A percentile compares a stretch with the other conserved stretches of the same genome.
phyloP scores from a whole-genome alignment of 2,329 filamentous ascomycete genomes.

The Calcarisporium arbuscula region DNA sequence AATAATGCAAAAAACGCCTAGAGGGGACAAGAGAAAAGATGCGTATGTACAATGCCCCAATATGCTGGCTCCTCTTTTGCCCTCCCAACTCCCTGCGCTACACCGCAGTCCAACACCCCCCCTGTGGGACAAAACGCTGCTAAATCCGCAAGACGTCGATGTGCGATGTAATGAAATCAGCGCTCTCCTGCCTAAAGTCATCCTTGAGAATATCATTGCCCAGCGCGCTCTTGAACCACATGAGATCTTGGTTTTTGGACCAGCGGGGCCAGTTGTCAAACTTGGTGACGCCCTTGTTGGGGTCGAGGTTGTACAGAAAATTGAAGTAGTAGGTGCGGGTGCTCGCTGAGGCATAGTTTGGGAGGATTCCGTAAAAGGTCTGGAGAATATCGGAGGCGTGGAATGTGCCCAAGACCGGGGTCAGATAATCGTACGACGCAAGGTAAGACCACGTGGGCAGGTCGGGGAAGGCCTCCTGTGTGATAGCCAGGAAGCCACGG shows the following conservation, averaged over 20 bases:
- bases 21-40: too few species aligned
- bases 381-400: conserved; percentile 65
- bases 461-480: conserved; percentile 40
- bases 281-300: conserved; percentile 48
- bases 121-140: too few species aligned
- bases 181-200: conserved; percentile 28
- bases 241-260: conserved; percentile 39
- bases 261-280: conserved; percentile 36
- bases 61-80: too few species aligned
- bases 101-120: too few species aligned
- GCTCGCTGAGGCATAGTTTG: conserved; percentile 54
- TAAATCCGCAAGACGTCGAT: conserved; percentile 18
- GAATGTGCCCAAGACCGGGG: conserved; percentile 68
- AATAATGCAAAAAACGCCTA: too few species aligned
- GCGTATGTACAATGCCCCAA: too few species aligned
- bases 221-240: conserved; percentile 34
- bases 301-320: conserved; percentile 65
- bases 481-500: conserved; percentile 51
- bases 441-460: conserved; percentile 72
- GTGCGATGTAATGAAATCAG: conserved; percentile 20
- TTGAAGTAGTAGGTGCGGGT: conserved; percentile 66
- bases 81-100: too few species aligned
- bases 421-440: conserved; percentile 63
- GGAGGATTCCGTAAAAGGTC: conserved; percentile 58
- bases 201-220: conserved; percentile 26